Evolutionary conservation across 2,329 filamentous ascomycete species (phyloP), one percentile per base, ranked within the genome.

Genomic region (Teratosphaeria gauchensis): DNA sequence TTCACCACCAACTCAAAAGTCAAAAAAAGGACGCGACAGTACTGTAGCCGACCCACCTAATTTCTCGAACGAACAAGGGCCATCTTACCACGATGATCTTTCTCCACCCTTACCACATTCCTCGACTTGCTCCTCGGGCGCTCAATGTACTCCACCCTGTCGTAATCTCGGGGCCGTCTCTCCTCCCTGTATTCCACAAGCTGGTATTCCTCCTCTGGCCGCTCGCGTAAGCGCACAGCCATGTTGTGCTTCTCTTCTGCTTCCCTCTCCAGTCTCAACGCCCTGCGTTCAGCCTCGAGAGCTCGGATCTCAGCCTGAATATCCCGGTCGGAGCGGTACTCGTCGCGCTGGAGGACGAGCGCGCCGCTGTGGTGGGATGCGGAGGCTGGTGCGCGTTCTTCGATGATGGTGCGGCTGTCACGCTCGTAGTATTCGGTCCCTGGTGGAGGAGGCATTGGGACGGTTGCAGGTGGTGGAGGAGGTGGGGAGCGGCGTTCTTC

Each of bases 1-100:
- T 21, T 21, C 19, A 19, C n/a, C 16, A 48, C 16, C 42, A 6
- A 19, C n/a, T 9, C n/a, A n/a, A n/a, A n/a, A n/a, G n/a, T n/a
- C n/a, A n/a, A n/a, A 48, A 19, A 19, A 48, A 46, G 42, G n/a
- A 48, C 7, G 19, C 16, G 6, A 48, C 42, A 21, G n/a, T 48
- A n/a, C n/a, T 48, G 42, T 48, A 48, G 42, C 19, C 42, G 42
- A 48, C 42, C 42, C 42, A 48, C 42, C 42, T 48, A 48, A 48
- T 48, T 48, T 16, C 42, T 48, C 16, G 88, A 88, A 75, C 89
- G 83, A 78, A 88, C 89, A 78, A 92, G 85, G 80, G 86, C 84
- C 84, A 94, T 86, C 88, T 87, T 94, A 95, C 92, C 91, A 91
- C 89, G 94, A 80, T 87, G 87, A 77, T 96, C 90, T 80, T 88